Evolutionary conservation across 108 stramenopile species (phyloP).

Genomic region (Seminavis robusta): DNA sequence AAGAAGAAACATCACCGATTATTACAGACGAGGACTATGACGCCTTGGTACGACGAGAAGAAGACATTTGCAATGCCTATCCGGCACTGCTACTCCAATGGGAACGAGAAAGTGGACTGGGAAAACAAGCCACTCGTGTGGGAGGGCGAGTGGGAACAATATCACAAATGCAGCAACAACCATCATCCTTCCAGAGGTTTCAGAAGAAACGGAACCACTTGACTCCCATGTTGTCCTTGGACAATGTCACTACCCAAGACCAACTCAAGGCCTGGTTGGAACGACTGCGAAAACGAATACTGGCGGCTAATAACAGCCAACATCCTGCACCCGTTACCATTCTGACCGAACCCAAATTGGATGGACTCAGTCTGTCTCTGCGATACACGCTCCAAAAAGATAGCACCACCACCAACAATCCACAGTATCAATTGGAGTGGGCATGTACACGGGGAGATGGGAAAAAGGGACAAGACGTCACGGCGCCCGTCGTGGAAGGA

Average conservation of each 20-base stretch:
- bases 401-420: background rate
- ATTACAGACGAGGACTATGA: slow-evolving; percentile 77
- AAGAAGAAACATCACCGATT: background rate
- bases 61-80: slow-evolving; percentile 46
- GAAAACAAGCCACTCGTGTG: slow-evolving; percentile 52
- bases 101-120: slow-evolving; percentile 59
- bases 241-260: slow-evolving; percentile 61
- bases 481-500: slow-evolving; percentile 46
- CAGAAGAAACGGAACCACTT: slow-evolving; percentile 63
- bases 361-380: slow-evolving; percentile 85
- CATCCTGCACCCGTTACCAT: slow-evolving; percentile 33
- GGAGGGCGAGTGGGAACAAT: slow-evolving; percentile 72
- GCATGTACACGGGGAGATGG: slow-evolving; percentile 93
- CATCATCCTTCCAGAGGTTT: no score
- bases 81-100: slow-evolving; percentile 48
- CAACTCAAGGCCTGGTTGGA: slow-evolving; percentile 65
- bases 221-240: slow-evolving; percentile 71
- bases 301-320: background rate
- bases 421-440: slow-evolving; percentile 52
- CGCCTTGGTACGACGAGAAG: slow-evolving; percentile 77
- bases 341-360: slow-evolving; percentile 92
- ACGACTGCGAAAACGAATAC: slow-evolving; percentile 40
- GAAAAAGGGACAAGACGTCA: slow-evolving; percentile 74
- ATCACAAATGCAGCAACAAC: background rate
- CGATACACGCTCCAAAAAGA: slow-evolving; percentile 49